Evolutionary conservation across 257 asterid species (phyloP), one percentile per base, ranked within the genome.

Genomic region (Ajuga chamaepitys): DNA sequence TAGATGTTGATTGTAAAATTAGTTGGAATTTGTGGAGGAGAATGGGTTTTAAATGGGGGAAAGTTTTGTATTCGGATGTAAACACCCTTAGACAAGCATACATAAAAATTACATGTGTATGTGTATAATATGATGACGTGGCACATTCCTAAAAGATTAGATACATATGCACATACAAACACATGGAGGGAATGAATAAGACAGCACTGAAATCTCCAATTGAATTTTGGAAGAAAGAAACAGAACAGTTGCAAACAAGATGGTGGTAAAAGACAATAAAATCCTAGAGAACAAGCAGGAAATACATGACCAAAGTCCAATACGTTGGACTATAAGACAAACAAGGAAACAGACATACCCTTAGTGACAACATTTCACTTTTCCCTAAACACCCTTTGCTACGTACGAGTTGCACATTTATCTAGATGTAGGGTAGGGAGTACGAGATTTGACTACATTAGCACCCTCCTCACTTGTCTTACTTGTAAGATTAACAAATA

Each of bases 331-430:
- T 44, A 82, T 65, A 80, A 72, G 85, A 86, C 88, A 82, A 81
- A 59, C 44, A 58, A 73, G 38, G 87, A 82, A 79, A 82, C 92
- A 81, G 79, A 76, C 86, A 76, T 67, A 68, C 73, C 85, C 81
- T 82, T 77, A 78, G 75, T 81, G 95, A 84, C 95, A 81, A 84
- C 87, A 62, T 62, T 79, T 84, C 82, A 82, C 95, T 82, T 84
- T 85, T 77, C 75, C 89, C 83, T 64, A 74, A 74, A 70, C 66
- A 17, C 54, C 61, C 4, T 9, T 48, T n/a, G 21, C 30, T 60
- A 3, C 57, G 34, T 40, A 42, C 58, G 18, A 22, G 8, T 50
- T 17, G 7, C 62, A 55, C 21, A 28, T 18, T 7, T 54, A 25
- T 28, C 22, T 54, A 25, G 40, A n/a, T n/a, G 2, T 3, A 30